Base-by-base conservation (phyloP, 2,329 filamentous ascomycete species). In the Cercospora beticola region DNA sequence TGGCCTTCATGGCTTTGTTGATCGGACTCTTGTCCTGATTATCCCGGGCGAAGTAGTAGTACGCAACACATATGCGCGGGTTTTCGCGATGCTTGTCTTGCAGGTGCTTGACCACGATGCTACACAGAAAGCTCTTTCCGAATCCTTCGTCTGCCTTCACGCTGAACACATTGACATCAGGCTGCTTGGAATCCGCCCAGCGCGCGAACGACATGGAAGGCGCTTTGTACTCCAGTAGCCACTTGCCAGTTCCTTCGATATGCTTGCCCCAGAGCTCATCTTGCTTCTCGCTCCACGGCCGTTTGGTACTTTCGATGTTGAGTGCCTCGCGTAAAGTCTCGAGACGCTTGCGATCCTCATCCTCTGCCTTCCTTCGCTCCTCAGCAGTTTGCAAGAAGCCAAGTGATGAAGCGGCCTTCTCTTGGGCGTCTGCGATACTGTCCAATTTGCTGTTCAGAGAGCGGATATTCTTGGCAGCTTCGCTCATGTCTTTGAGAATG, bases 321-420 rank as follows among this genome's bases (percentile, higher is more conserved):
- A 62, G 36, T 28, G 49, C 58, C 21, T 56, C 46, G 4, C 46
- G 36, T 12, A 66, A 14, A 2, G 40, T 43, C 3, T 56, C 33
- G 21, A 62, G 16, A 30, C 58, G 65, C n/a, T 66, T 57, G 56
- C 56, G 56, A n/a, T 57, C 49, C 46, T 66, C 65, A 7, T 66
- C 65, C 12, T 62, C 56, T 54, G 49, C 49, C 49, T 54, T 54
- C 6, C 49, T 54, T 2, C 49, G 49, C 3, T 54, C 49, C 5
- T 54, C 65, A n/a, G 65, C 65, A 2, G 28, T 66, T 16, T 62
- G 49, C n/a, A 66, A 43, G 30, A 52, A 59, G 8, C 46, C 65
- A 28, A 62, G 46, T 5, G 30, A 36, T 12, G 30, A 56, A 6
- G 36, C 40, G 16, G 54, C 56, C 63, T 60, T 40, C 26, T 65